These are phyloP conservation scores for Backusella parvicylindrica DNA, from an alignment of 192 early-diverging fungal species.

Conservation along the genomic window DNA sequence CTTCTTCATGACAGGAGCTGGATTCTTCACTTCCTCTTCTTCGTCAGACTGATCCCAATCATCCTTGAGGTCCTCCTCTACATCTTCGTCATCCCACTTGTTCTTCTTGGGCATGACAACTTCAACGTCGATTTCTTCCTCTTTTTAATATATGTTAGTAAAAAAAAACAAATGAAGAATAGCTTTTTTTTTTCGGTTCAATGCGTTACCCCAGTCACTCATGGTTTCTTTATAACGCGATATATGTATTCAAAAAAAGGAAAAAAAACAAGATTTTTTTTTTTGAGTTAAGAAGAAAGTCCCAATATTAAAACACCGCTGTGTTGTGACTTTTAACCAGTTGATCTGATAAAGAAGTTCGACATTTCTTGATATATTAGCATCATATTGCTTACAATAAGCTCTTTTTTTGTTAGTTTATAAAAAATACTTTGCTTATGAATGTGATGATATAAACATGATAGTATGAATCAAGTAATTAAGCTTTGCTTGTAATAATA, in stretches of 20 bases:
- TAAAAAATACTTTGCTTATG: too few species aligned
- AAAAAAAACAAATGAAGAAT: too few species aligned
- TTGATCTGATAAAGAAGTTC: background rate
- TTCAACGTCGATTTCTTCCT: slow-evolving; percentile 27
- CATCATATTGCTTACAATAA: too few species aligned
- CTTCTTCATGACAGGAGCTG: slow-evolving; percentile 42
- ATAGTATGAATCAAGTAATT: too few species aligned
- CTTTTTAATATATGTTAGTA: background rate
- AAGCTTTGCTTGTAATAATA: too few species aligned
- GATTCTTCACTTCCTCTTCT: slow-evolving; percentile 42
- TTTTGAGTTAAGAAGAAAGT: background rate
- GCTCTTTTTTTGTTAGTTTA: too few species aligned
- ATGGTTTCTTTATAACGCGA: background rate
- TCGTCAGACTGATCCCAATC: slow-evolving; percentile 61
- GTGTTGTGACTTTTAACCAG: background rate
- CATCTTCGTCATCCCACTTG: slow-evolving; percentile 68
- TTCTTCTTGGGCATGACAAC: slow-evolving; percentile 35
- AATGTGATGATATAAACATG: too few species aligned
- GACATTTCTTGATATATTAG: too few species aligned
- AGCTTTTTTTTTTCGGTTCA: too few species aligned
- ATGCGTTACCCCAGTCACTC: background rate
- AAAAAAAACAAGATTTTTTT: background rate
- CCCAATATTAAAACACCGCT: background rate
- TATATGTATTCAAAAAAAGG: background rate
- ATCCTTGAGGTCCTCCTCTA: slow-evolving; percentile 58